These are phyloP conservation scores for Apiospora aurea DNA, from an alignment of 2,329 filamentous ascomycete genomes.

Conservation along the genomic window DNA sequence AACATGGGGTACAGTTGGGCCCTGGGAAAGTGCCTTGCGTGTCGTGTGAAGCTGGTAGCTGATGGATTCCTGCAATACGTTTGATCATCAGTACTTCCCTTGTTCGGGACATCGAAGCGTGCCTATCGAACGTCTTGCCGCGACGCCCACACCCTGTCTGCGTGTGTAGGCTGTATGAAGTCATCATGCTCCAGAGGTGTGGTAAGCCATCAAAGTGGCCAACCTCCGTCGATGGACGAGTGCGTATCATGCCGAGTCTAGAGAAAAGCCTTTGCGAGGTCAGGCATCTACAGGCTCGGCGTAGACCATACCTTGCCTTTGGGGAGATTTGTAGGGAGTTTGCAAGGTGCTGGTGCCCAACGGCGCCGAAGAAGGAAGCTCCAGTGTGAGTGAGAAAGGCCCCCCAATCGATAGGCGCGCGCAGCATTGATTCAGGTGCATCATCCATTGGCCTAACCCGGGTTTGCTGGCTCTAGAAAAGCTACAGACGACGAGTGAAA, in stretches of 20 bases:
- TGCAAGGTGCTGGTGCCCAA: conserved; percentile 11
- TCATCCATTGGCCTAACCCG: neutral
- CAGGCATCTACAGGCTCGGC: neutral
- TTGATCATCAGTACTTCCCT: neutral
- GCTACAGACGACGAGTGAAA: conserved; percentile 15
- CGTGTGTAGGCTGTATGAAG: neutral
- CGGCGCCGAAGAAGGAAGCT: neutral
- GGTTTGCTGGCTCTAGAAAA: neutral
- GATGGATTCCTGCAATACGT: neutral
- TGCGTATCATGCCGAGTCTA: neutral
- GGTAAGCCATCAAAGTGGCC: neutral
- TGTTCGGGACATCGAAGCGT: neutral
- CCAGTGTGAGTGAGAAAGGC: neutral
- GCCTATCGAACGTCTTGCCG: neutral
- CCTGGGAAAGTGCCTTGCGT: neutral
- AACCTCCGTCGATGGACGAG: neutral
- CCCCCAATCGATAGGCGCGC: neutral
- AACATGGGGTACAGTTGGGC: neutral
- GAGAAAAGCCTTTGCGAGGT: neutral
- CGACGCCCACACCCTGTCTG: neutral
- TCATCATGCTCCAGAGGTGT: conserved; percentile 1
- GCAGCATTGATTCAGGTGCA: conserved; percentile 3
- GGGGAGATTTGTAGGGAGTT: neutral
- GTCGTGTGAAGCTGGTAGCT: neutral
- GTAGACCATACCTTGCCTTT: neutral